Percentiles rank a stretch among this genome's conserved stretches.
Evolutionary conservation across 345 rosid species (phyloP).

Genomic region (Trapa incisa): DNA sequence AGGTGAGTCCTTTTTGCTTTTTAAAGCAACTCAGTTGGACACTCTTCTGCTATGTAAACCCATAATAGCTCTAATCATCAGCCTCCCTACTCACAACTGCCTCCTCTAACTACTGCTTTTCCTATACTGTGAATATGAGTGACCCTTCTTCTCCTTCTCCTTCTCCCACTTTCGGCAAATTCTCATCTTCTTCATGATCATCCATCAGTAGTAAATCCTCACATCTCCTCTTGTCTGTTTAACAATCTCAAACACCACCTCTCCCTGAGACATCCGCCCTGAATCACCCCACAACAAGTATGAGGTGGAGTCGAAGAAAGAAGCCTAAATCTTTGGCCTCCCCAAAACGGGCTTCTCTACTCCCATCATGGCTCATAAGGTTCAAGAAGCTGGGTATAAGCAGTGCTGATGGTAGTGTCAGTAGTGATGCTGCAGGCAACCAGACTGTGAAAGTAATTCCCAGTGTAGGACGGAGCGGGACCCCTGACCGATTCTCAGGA

Average conservation of each 20-base stretch:
- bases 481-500: conserved; percentile 17
- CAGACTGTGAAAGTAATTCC: neutral
- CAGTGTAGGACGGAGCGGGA: conserved; percentile 21
- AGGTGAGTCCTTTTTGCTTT: neutral
- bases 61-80: neutral
- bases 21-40: neutral
- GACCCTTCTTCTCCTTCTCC: neutral
- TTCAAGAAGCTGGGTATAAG: conserved; percentile 35
- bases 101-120: neutral
- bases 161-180: neutral
- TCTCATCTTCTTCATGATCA: neutral
- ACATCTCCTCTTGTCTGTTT: no score
- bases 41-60: neutral
- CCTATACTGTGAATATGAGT: neutral
- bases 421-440: neutral
- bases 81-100: neutral
- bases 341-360: conserved; percentile 26
- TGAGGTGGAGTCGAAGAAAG: conserved; percentile 47
- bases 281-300: neutral
- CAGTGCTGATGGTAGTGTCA: neutral
- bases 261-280: neutral
- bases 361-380: conserved; percentile 58
- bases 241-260: no score
- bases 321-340: conserved; percentile 16
- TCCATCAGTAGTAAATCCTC: neutral